Conservation (phyloP, 1,284 basidiomycete species). For the Ceratobasidium papillatum region DNA sequence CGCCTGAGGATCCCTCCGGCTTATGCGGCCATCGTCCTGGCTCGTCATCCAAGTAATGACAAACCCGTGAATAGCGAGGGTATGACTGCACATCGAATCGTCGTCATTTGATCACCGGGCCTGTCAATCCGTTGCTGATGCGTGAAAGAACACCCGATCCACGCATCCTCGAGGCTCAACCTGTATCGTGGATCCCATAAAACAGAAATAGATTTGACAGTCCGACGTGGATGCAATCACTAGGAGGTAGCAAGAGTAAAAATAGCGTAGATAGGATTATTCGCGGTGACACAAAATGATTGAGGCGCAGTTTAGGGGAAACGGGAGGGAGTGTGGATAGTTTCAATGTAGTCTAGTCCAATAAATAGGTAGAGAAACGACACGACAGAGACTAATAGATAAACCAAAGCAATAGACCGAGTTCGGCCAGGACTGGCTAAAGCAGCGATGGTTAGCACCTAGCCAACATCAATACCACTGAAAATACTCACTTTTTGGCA, state of each 20-base stretch:
- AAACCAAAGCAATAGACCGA: neutral
- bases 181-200: neutral
- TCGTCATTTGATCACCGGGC: too few relatives aligned
- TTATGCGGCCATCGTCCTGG: too few relatives aligned
- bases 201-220: neutral
- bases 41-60: too few relatives aligned
- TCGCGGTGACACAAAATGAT: too few relatives aligned
- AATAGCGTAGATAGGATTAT: neutral
- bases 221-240: neutral
- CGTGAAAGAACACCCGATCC: neutral
- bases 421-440: neutral
- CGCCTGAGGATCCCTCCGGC: too few relatives aligned
- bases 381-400: neutral
- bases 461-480: neutral
- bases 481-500: neutral
- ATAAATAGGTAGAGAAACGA: neutral
- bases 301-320: too few relatives aligned
- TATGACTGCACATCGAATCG: too few relatives aligned
- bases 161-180: too few relatives aligned
- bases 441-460: neutral
- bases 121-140: too few relatives aligned
- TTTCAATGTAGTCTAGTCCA: neutral
- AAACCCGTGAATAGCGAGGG: too few relatives aligned
- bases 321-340: neutral
- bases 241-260: too few relatives aligned